Evolutionary conservation across 2,329 filamentous ascomycete genomes (phyloP).

Genomic region (Xylariaceae sp.): DNA sequence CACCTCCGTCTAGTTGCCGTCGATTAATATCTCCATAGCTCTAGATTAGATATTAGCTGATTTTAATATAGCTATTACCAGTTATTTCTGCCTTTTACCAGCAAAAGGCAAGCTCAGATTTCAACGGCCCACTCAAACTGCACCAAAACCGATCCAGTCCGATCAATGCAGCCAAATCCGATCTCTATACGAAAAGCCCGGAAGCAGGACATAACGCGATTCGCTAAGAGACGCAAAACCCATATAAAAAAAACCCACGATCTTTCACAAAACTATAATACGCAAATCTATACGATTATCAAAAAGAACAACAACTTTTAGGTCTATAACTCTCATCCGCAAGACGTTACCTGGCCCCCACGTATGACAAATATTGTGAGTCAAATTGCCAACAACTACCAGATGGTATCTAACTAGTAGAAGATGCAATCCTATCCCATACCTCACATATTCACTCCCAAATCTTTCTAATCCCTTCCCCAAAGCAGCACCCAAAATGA

Average conservation of each 20-base stretch:
- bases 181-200: background rate
- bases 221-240: background rate
- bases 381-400: background rate
- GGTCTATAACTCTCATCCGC: background rate
- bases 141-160: background rate
- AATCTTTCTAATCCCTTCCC: background rate
- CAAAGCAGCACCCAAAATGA: too few relatives aligned
- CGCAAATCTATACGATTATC: background rate
- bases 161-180: background rate
- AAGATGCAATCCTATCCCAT: background rate
- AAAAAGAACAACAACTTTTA: background rate
- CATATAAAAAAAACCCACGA: constrained; percentile 1
- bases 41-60: too few relatives aligned
- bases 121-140: background rate
- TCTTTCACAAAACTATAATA: background rate
- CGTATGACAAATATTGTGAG: background rate
- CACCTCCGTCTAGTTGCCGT: too few relatives aligned
- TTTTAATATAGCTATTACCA: background rate
- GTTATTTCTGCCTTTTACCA: background rate
- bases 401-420: background rate
- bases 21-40: too few relatives aligned
- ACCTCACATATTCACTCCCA: background rate
- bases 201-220: background rate
- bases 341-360: background rate
- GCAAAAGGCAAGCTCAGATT: background rate